Conservation (phyloP, 257 asterid species). For the Solanum piurae region DNA sequence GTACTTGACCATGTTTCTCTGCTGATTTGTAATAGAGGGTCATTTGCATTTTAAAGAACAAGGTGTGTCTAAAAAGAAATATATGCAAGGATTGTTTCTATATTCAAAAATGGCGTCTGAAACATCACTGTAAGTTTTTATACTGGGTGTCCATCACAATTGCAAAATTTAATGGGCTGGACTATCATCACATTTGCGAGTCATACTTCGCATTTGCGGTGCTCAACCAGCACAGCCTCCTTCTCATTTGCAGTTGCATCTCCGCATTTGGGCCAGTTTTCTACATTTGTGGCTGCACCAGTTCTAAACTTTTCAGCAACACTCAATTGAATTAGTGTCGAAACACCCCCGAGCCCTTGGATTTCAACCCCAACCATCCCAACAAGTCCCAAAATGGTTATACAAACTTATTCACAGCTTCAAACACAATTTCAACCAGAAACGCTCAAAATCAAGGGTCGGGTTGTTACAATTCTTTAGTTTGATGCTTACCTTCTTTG, state of each 20-base stretch:
- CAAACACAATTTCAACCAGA: background rate
- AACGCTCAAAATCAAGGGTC: background rate
- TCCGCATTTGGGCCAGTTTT: background rate
- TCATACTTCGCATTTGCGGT: background rate
- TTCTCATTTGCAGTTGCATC: background rate
- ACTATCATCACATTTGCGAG: background rate
- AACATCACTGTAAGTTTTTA: background rate
- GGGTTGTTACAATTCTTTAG: background rate
- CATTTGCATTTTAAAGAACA: background rate
- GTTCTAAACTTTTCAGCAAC: background rate
- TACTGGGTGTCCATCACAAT: background rate
- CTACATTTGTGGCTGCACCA: background rate
- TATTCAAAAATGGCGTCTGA: background rate
- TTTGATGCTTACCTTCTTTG: background rate
- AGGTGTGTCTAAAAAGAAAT: background rate
- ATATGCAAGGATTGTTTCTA: background rate
- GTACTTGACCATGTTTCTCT: background rate
- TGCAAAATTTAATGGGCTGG: background rate
- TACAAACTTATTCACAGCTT: background rate
- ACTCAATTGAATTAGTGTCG: background rate
- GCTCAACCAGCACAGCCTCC: background rate
- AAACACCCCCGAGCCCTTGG: background rate
- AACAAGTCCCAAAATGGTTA: background rate
- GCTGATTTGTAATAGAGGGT: background rate
- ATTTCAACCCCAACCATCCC: background rate